These are phyloP conservation scores for Astragalus membranaceus DNA, from an alignment of 306 rosid genomes.

Conservation along the genomic window DNA sequence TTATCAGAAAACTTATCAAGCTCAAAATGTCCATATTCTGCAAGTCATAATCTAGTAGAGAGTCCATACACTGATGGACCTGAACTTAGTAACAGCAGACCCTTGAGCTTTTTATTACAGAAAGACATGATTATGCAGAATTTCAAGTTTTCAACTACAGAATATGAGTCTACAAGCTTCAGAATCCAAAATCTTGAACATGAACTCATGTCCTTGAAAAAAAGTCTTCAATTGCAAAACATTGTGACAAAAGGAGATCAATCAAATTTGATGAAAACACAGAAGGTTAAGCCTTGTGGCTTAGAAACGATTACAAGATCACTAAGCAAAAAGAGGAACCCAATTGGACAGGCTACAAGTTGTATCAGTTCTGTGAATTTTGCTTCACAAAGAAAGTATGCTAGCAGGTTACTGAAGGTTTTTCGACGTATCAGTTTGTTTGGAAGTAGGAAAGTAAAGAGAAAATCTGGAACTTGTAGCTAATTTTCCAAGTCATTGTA, in stretches of 20 bases:
- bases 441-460: constrained; percentile 50
- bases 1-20: constrained; percentile 63
- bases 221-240: constrained; percentile 53
- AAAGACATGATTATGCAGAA: constrained; percentile 43
- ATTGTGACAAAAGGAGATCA: constrained; percentile 38
- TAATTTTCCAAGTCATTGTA: constrained; percentile 34
- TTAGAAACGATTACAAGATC: constrained; percentile 37
- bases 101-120: constrained; percentile 56
- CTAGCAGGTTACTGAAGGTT: constrained; percentile 48
- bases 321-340: constrained; percentile 44
- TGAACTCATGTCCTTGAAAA: constrained; percentile 66
- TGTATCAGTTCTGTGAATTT: constrained; percentile 73
- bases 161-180: constrained; percentile 81
- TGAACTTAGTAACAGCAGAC: constrained; percentile 34
- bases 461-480: constrained; percentile 37
- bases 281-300: constrained; percentile 31
- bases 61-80: constrained; percentile 60
- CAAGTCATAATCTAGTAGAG: constrained; percentile 44
- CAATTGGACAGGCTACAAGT: constrained; percentile 51
- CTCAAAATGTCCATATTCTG: constrained; percentile 53
- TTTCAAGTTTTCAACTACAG: constrained; percentile 45
- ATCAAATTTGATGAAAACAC: constrained; percentile 25
- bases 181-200: constrained; percentile 75
- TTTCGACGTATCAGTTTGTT: constrained; percentile 51
- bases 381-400: constrained; percentile 59